Evolutionary conservation across 768 basidiomycete species (phyloP).

Genomic region (Inosperma sp.): DNA sequence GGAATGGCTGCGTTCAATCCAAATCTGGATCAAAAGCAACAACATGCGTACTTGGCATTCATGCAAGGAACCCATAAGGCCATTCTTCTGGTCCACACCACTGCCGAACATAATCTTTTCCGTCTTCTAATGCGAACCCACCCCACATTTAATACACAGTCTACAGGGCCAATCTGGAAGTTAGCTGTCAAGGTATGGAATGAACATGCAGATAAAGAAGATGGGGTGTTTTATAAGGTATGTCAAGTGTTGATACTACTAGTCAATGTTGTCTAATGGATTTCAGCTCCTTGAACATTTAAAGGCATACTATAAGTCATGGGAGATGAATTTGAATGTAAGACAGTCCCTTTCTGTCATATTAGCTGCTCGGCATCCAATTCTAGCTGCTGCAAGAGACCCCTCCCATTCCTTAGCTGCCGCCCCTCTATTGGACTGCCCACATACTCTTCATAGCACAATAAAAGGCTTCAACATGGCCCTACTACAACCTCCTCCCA

Average conservation of each 20-base stretch:
- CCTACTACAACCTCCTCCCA: background rate
- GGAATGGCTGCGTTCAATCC: slow-evolving; percentile 9
- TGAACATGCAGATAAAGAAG: slow-evolving; percentile 7
- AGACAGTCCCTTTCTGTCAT: slow-evolving; percentile 9
- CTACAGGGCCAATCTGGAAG: slow-evolving; percentile 13
- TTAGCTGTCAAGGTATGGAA: slow-evolving; percentile 18
- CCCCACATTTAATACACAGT: slow-evolving; percentile 5
- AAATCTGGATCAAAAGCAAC: background rate
- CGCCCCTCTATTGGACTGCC: background rate
- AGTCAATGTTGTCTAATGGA: background rate
- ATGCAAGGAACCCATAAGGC: slow-evolving; percentile 26
- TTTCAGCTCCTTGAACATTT: slow-evolving; percentile 1
- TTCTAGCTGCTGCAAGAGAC: background rate
- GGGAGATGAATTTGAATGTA: slow-evolving; percentile 1
- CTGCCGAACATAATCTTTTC: slow-evolving; percentile 21
- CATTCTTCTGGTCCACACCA: slow-evolving; percentile 22
- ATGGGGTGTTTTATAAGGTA: slow-evolving; percentile 19
- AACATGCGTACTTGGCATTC: background rate
- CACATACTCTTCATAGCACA: background rate
- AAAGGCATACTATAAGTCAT: background rate
- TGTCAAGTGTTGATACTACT: background rate
- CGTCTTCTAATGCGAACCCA: slow-evolving; percentile 18
- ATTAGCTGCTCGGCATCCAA: background rate
- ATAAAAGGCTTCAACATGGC: background rate
- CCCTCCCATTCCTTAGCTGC: background rate